These are phyloP conservation scores for Brassica hybrid DNA, from an alignment of 441 rosid genomes.

Conservation along the genomic window DNA sequence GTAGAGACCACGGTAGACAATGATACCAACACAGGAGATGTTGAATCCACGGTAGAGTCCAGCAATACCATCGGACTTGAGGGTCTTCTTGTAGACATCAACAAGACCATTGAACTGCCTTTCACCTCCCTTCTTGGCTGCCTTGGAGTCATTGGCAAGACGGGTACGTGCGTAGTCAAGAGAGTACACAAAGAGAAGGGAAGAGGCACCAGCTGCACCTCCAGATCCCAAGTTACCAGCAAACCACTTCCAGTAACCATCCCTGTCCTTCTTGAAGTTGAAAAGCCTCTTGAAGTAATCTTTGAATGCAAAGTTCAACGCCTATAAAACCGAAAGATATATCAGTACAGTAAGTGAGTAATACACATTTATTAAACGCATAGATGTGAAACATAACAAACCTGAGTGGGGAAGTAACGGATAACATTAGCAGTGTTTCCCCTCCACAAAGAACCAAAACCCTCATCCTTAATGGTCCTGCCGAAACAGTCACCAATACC, in stretches of 20 bases:
- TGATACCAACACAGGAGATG: conserved; percentile 56
- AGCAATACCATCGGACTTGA: conserved; percentile 54
- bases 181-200: conserved; percentile 56
- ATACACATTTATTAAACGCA: no score
- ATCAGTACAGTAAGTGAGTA: background rate
- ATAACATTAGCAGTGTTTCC: conserved; percentile 84
- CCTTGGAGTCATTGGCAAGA: conserved; percentile 59
- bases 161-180: conserved; percentile 62
- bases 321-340: conserved; percentile 31
- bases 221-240: conserved; percentile 67
- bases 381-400: conserved; percentile 27
- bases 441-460: conserved; percentile 68
- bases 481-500: conserved; percentile 77
- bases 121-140: conserved; percentile 55
- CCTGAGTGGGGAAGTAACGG: conserved; percentile 89
- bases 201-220: conserved; percentile 62
- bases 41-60: conserved; percentile 67
- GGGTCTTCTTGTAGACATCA: conserved; percentile 57
- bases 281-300: conserved; percentile 63
- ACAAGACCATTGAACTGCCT: conserved; percentile 59
- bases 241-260: conserved; percentile 69
- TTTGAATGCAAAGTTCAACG: conserved; percentile 66
- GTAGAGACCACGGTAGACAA: conserved; percentile 55
- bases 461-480: conserved; percentile 66
- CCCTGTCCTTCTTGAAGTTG: conserved; percentile 61